These are phyloP conservation scores for Phytophthora quininea DNA, from an alignment of 352 stramenopile genomes.

Conservation along the genomic window DNA sequence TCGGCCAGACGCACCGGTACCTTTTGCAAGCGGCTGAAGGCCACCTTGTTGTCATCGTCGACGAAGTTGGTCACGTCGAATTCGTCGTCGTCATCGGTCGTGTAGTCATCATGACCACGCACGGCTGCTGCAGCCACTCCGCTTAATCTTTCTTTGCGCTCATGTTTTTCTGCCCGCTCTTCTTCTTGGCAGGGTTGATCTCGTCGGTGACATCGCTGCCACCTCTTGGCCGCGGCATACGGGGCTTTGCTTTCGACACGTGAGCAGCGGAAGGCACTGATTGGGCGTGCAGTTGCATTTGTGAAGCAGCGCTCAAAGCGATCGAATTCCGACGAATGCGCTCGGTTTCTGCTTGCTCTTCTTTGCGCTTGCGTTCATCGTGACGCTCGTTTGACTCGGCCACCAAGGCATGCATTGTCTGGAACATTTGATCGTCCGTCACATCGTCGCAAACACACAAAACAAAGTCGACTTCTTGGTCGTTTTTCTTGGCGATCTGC, in stretches of 20 bases:
- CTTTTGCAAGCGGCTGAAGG: conserved; percentile 78
- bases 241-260: conserved; percentile 43
- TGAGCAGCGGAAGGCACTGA: conserved; percentile 39
- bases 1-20: conserved; percentile 72
- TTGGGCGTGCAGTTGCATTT: conserved; percentile 25
- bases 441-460: conserved; percentile 89
- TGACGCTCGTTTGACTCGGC: conserved; percentile 78
- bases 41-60: conserved; percentile 83
- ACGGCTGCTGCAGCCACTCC: conserved; percentile 28
- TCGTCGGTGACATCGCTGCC: conserved; percentile 27
- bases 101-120: conserved; percentile 39
- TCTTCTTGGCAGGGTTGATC: conserved; percentile 26
- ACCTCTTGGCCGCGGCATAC: conserved; percentile 32
- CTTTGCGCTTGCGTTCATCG: conserved; percentile 51
- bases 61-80: conserved; percentile 41
- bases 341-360: conserved; percentile 35
- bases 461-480: conserved; percentile 86
- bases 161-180: conserved; percentile 15
- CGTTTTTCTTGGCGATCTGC: conserved; percentile 69
- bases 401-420: conserved; percentile 81
- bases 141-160: conserved; percentile 22
- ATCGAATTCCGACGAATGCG: conserved; percentile 41
- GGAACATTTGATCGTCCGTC: conserved; percentile 92
- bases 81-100: conserved; percentile 56
- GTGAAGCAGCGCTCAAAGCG: conserved; percentile 10